Evolutionary conservation across 163 green algal genomes (phyloP).

Genomic region (Scenedesmus sp.): DNA sequence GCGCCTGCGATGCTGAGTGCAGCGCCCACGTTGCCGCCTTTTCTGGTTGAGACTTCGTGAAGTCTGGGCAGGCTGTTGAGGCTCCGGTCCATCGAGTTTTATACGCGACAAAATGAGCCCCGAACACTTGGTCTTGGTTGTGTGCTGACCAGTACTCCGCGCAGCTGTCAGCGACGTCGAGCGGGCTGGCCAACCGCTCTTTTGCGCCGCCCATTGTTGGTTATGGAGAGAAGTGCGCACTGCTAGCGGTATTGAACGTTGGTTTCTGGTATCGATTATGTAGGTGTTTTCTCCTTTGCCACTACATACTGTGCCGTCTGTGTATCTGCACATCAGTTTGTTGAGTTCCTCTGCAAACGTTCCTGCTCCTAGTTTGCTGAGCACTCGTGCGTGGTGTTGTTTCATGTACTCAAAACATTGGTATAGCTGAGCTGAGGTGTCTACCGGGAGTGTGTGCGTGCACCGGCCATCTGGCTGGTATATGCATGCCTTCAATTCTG

Average conservation of each 20-base stretch:
- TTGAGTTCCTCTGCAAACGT: background rate
- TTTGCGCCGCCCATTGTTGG: background rate
- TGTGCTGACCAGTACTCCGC: background rate
- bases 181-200: background rate
- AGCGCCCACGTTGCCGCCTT: too few relatives aligned
- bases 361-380: background rate
- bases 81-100: conserved; percentile 15
- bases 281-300: background rate
- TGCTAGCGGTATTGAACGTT: background rate
- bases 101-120: background rate
- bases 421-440: background rate
- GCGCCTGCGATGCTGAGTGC: too few relatives aligned
- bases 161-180: background rate
- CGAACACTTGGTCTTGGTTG: conserved; percentile 2
- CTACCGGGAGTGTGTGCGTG: background rate
- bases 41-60: too few relatives aligned
- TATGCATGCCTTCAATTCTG: background rate
- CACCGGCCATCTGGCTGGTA: background rate
- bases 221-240: background rate
- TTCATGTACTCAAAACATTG: background rate
- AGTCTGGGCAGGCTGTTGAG: background rate
- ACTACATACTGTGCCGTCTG: background rate
- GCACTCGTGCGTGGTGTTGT: background rate
- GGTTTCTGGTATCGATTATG: background rate
- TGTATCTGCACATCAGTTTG: background rate